Evolutionary conservation across 768 basidiomycete genomes (phyloP).

Genomic region (Pleurotus tuber-regium): DNA sequence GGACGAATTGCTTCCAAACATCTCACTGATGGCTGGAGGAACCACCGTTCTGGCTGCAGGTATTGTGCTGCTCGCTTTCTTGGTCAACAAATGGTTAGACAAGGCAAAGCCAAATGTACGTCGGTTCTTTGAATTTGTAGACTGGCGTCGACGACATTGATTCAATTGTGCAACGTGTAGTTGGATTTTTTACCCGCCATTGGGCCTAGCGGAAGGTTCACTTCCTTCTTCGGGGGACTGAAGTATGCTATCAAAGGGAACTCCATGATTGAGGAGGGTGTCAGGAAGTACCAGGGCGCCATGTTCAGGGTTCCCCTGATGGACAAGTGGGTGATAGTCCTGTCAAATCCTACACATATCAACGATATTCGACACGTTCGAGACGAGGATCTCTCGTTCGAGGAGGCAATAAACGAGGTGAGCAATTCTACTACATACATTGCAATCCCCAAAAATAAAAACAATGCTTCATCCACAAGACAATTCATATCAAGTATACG

Average conservation of each 20-base stretch:
- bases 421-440: too few species aligned
- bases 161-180: slow-evolving; percentile 13
- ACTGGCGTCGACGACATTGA: background rate
- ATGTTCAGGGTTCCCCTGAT: slow-evolving; percentile 20
- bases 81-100: background rate
- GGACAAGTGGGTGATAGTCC: slow-evolving; percentile 28
- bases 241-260: slow-evolving; percentile 22
- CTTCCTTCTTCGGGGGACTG: slow-evolving; percentile 30
- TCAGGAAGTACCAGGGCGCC: slow-evolving; percentile 16
- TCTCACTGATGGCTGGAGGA: too few species aligned
- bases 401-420: slow-evolving; percentile 6
- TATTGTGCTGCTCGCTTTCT: too few species aligned
- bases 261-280: slow-evolving; percentile 30
- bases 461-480: too few species aligned
- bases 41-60: too few species aligned
- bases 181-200: slow-evolving; percentile 32
- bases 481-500: background rate
- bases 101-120: background rate
- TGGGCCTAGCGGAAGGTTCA: slow-evolving; percentile 29
- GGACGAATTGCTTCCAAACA: too few species aligned
- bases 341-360: slow-evolving; percentile 26
- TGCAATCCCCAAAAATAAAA: too few species aligned
- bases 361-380: slow-evolving; percentile 32
- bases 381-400: slow-evolving; percentile 25
- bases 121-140: background rate